Base-by-base conservation (phyloP, 176 grass and related monocot genomes). In the Secale cereale region DNA sequence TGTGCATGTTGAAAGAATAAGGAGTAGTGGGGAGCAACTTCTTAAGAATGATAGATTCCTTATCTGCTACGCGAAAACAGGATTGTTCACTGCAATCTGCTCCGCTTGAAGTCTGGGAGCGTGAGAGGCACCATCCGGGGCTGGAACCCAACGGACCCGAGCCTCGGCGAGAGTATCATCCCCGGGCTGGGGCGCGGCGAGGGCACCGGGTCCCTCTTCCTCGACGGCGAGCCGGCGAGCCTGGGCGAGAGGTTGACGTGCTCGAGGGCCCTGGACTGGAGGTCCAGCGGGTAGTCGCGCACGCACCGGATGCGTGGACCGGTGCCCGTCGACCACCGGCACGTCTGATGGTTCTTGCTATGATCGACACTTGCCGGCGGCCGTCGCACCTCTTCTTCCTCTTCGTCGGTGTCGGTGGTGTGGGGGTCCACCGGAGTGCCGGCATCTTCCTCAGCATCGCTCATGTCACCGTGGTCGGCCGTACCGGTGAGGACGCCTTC, bases 211-310 rank as follows among this genome's bases (percentile, higher is more conserved):
- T 91, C 82, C 88, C 84, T 92, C 72, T 90, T 95, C 88, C 90
- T 81, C 4, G 60, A 60, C 41, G 88, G 90, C 23, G 90, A 89
- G 11, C 74, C 76, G 22, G 15, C 40, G 30, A 82, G 25, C 30
- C 90, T 91, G 23, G 97, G 97, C 25, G 97, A 99, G 9, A 99
- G 92, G 85, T 96, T 99, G 17, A 99, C 97, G 40, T 99, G 97
- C 90, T 99, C 97, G 0, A 99, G 85, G 22, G 97, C 97, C 87
- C 66, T 92, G 59, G 41, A 92, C 85, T 99, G 97, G 5, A 99
- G 94, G 63, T 97, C 90, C 59, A 83, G 73, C 19, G 94, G 94
- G 82, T 99, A 99, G 82, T 99, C 97, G 16, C 97, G 91, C 74
- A 99, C 94, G 80, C 91, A 96, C 59, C 90, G 83, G 66, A 99